Evolutionary conservation across 2,329 filamentous ascomycete species (phyloP), one percentile per base, ranked within the genome.

Genomic region (Ophiostoma triangulosporum): DNA sequence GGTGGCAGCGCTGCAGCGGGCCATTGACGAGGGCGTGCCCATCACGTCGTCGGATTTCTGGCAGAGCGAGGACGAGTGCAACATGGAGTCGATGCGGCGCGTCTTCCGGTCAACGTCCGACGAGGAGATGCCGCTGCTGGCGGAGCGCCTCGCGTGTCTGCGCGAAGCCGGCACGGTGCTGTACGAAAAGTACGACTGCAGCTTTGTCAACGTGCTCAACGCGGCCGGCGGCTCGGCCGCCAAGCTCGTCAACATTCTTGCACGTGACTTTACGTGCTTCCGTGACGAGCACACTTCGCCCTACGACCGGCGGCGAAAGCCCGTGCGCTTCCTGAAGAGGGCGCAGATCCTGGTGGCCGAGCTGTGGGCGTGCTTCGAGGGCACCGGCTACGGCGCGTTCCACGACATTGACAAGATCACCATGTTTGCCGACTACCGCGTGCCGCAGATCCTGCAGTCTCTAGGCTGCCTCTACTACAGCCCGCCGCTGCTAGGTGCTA

Each of bases 391-490:
- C 62, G 94, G 93, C 31, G 73, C 77, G 27, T 98, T 98, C 67
- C 65, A 80, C 54, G 93, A 98, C 64, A 95, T 98, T 61, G 85
- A 93, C 69, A 88, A 89, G 65, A 85, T 98, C 62, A 98, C 93
- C 57, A 97, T 97, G 84, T 98, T 98, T 72, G 90, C 93, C 64
- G 93, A 98, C 70, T 98, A 98, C 65, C 85, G 93, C 43, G 84
- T 98, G 52, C 94, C 94, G 14, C 93, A 98, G 69, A 93, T 96
- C 61, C 77, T 98, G 32, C 81, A 90, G 62, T 81, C 81, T 9
- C 73, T 97, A 45, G 86, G 87, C 17, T 91, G 89, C 55, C 70
- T 98, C 50, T 81, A 79, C 62, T 96, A 93, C 68, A 90, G 86
- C 58, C 93, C 93, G 0, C 76, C 82, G 0, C 71, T 98, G 45